These are phyloP conservation scores for Phanerochaete carnosa DNA, from an alignment of 768 basidiomycete genomes.

Conservation along the genomic window DNA sequence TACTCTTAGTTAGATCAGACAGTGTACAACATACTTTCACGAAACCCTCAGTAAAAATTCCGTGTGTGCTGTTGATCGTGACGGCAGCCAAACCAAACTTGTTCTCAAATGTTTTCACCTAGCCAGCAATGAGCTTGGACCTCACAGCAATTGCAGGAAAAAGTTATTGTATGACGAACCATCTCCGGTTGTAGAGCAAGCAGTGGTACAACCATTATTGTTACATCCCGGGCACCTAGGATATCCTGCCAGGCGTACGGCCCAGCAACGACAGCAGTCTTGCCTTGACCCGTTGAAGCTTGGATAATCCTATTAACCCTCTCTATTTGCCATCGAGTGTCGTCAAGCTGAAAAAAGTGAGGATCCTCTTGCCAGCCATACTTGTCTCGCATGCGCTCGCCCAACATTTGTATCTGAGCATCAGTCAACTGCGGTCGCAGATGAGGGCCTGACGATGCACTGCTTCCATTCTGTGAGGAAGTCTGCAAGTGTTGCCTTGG, in stretches of 20 bases:
- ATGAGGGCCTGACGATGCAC: neutral
- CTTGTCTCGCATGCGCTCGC: conserved; percentile 12
- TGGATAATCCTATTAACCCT: conserved; percentile 33
- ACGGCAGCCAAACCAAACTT: conserved; percentile 30
- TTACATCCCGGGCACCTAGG: conserved; percentile 26
- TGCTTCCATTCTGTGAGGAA: too few species aligned
- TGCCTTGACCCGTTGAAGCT: conserved; percentile 34
- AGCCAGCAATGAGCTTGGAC: too few species aligned
- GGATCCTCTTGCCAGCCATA: conserved; percentile 23
- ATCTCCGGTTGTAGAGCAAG: conserved; percentile 36
- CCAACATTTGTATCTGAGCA: neutral
- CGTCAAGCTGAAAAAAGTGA: conserved; percentile 27
- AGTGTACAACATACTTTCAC: conserved; percentile 21
- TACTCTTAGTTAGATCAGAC: too few species aligned
- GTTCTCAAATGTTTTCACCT: conserved; percentile 29
- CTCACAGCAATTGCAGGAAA: neutral
- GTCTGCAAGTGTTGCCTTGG: too few species aligned
- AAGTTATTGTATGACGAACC: conserved; percentile 15
- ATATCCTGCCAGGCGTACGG: conserved; percentile 27
- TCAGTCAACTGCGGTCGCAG: too few species aligned
- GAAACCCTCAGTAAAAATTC: conserved; percentile 23
- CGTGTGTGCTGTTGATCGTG: conserved; percentile 31
- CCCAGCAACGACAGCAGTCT: conserved; percentile 36
- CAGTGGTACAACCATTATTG: conserved; percentile 35
- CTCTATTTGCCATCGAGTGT: conserved; percentile 27